These are phyloP conservation scores for Fusarium keratoplasticum DNA, from an alignment of 2,329 filamentous ascomycete species.

Conservation along the genomic window DNA sequence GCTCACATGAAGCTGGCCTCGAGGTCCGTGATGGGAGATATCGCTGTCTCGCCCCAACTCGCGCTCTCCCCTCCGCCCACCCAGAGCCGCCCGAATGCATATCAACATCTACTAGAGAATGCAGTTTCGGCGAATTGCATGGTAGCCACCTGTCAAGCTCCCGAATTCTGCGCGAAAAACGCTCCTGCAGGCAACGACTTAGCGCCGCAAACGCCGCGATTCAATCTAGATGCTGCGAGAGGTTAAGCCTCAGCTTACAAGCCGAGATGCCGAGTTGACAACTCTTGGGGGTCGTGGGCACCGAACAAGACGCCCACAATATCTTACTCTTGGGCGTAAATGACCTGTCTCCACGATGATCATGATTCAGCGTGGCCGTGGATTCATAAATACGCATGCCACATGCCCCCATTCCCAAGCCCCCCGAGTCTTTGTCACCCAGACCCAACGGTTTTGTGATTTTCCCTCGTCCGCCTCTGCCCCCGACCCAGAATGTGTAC, in stretches of 20 bases:
- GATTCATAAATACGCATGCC: not conserved
- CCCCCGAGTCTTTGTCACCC: not conserved
- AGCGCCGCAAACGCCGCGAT: not conserved
- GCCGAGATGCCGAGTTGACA: not conserved
- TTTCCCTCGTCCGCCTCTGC: not conserved
- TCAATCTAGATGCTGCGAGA: not conserved
- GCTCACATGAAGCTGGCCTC: not conserved
- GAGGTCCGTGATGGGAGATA: not conserved
- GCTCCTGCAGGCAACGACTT: not conserved
- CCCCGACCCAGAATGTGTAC: conserved; percentile 12
- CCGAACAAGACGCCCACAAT: not conserved
- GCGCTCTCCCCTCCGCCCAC: not conserved
- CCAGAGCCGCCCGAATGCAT: not conserved
- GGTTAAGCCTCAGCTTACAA: not conserved
- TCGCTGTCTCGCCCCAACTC: not conserved
- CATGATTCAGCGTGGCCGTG: not conserved
- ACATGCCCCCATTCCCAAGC: not conserved
- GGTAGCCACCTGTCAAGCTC: not conserved
- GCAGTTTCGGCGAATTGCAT: not conserved
- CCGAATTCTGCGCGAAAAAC: not conserved
- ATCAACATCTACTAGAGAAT: not conserved
- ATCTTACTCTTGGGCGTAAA: not conserved
- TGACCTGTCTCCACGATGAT: not conserved
- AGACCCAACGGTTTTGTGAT: not conserved
- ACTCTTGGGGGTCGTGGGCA: not conserved